Percentiles rank a stretch among this genome's conserved stretches.
Conservation (phyloP, 768 basidiomycete genomes). For the Tricholoma matsutake region DNA sequence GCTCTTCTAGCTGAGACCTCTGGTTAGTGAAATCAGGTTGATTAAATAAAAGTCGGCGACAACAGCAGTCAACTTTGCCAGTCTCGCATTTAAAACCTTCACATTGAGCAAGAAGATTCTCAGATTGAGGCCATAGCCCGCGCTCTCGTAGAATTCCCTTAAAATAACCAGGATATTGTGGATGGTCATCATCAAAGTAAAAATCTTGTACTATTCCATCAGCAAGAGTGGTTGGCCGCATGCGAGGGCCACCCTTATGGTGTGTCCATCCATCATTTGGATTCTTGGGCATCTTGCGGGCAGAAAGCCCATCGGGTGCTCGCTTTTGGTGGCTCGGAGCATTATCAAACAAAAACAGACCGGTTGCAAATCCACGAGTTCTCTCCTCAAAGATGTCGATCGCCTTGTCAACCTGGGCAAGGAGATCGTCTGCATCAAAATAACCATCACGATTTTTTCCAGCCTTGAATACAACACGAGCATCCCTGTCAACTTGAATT, state of each 20-base stretch:
- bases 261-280: too few relatives aligned
- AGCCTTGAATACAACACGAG: not conserved
- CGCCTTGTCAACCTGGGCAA: too few relatives aligned
- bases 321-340: slow-evolving; percentile 14
- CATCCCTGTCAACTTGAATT: not conserved
- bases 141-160: slow-evolving; percentile 30
- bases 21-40: too few relatives aligned
- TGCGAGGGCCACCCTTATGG: too few relatives aligned
- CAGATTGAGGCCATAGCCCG: slow-evolving; percentile 12
- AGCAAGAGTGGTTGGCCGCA: not conserved
- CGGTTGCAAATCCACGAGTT: not conserved
- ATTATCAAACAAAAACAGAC: slow-evolving; percentile 12
- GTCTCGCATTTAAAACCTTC: slow-evolving; percentile 16
- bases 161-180: slow-evolving; percentile 28
- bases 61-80: slow-evolving; percentile 16
- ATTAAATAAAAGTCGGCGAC: slow-evolving; percentile 7
- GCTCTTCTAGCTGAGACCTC: slow-evolving; percentile 16
- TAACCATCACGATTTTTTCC: too few relatives aligned
- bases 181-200: slow-evolving; percentile 30
- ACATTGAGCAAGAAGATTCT: slow-evolving; percentile 9
- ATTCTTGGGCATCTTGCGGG: slow-evolving; percentile 7
- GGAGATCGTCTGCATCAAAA: too few relatives aligned
- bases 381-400: too few relatives aligned
- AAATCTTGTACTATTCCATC: slow-evolving; percentile 27
- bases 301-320: slow-evolving; percentile 24